These are phyloP conservation scores for Sequoiadendron giganteum DNA, from an alignment of 75 land plant species.

Conservation along the genomic window DNA sequence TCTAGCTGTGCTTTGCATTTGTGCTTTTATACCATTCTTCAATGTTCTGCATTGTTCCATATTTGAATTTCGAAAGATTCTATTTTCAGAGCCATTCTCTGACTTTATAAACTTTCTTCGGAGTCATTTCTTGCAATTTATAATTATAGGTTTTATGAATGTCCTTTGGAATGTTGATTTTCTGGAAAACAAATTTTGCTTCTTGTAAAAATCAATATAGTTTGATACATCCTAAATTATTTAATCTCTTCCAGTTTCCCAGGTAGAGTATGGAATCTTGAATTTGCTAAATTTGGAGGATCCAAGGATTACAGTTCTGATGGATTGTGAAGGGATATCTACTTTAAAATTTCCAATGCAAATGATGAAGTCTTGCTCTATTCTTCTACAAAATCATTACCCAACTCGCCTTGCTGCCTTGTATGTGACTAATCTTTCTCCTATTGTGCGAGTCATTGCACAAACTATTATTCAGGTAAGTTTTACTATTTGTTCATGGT, in stretches of 20 bases:
- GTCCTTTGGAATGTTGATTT: not conserved
- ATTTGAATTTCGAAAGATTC: not conserved
- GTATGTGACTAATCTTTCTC: constrained; percentile 58
- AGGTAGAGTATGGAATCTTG: constrained; percentile 82
- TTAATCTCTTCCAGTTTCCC: constrained; percentile 68
- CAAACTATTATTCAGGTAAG: constrained; percentile 85
- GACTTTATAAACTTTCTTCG: not conserved
- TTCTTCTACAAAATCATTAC: constrained; percentile 80
- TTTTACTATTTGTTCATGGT: not conserved
- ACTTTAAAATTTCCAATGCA: constrained; percentile 76
- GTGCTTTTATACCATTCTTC: not conserved
- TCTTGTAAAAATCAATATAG: not conserved
- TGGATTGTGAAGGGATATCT: constrained; percentile 86
- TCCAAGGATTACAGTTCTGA: constrained; percentile 70
- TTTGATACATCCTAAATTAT: constrained; percentile 3
- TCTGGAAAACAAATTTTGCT: constrained; percentile 1
- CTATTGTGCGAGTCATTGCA: constrained; percentile 64
- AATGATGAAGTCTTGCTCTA: constrained; percentile 71
- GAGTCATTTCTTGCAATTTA: not conserved
- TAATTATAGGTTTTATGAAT: not conserved
- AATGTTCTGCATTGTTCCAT: not conserved
- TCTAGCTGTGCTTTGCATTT: not conserved
- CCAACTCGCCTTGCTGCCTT: constrained; percentile 83
- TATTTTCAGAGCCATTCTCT: not conserved
- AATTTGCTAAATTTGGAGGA: constrained; percentile 48